Evolutionary conservation across 768 basidiomycete species (phyloP), one percentile per base, ranked within the genome.

Genomic region (Royoungia palumana): DNA sequence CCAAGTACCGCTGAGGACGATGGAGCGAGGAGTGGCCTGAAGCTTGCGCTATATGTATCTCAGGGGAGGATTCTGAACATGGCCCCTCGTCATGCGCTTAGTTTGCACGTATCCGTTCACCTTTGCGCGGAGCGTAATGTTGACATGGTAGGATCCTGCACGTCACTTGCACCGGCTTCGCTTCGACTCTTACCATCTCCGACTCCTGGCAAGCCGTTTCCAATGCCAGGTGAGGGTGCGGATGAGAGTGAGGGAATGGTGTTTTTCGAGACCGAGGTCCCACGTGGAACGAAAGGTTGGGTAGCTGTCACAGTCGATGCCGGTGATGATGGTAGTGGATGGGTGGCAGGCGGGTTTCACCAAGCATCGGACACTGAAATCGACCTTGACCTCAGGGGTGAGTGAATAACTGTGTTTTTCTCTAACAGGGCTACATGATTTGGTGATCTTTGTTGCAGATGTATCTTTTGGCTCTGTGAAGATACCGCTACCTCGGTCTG

Each of bases 241-340:
- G 85, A 87, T 44, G 87, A 91, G 62, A 85, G 83, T 9, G 87
- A 89, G 48, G 87, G 86, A 0, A 71, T 85, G 2, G 83, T 83
- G 5, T 67, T 83, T 21, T 88, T 79, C 57, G 82, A 85, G 59
- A 77, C 75, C 10, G 66, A 73, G 35, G 36, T 84, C 16, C 56
- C 66, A 2, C 24, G 7, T 35, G 58, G 32, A 6, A 39, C 50
- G 16, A 51, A 56, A 11, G 63, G 65, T 6, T 81, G 76, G 75
- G 63, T 90, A 6, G 85, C 75, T 2, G 70, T 90, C 35, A 68
- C 61, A 22, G 59, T 85, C 20, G 74, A 81, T 12, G 68, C 72
- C 35, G 64, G 70, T 42, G 76, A 71, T 9, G 75, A 79, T 44
- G 77, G 75, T 6, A 68, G 66, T 27, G 82, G 85, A 14, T 88